Evolutionary conservation across 352 stramenopile species (phyloP).

Genomic region (Globisporangium nagaii): DNA sequence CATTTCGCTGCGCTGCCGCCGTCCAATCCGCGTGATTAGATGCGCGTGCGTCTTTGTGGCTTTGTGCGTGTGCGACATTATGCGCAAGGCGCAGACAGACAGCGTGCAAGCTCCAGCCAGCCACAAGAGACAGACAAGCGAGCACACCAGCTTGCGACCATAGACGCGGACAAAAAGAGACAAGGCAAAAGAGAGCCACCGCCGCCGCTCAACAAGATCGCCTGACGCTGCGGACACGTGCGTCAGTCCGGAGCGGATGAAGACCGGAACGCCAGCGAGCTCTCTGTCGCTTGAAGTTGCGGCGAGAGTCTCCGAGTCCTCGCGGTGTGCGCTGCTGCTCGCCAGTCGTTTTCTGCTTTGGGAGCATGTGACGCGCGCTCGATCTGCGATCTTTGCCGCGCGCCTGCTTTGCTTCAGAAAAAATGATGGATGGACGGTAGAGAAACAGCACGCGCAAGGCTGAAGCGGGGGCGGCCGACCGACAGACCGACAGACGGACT

Average conservation of each 20-base stretch:
- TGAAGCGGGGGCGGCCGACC: too few species aligned
- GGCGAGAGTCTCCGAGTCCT: too few species aligned
- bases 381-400: too few species aligned
- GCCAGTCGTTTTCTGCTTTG: too few species aligned
- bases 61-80: background rate
- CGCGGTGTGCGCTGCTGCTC: too few species aligned
- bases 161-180: conserved; percentile 2
- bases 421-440: background rate
- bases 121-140: conserved; percentile 2
- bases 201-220: background rate
- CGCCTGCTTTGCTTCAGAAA: background rate
- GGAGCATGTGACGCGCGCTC: too few species aligned
- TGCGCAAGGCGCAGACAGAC: too few species aligned
- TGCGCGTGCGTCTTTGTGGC: background rate
- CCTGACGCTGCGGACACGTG: background rate
- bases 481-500: background rate
- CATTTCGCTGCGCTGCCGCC: background rate
- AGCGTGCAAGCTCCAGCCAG: too few species aligned
- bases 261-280: background rate
- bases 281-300: background rate
- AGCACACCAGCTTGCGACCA: background rate
- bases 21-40: conserved; percentile 2
- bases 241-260: background rate
- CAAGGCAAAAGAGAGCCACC: background rate
- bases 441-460: background rate